These are phyloP conservation scores for Fusarium mangiferae DNA, from an alignment of 2,329 filamentous ascomycete genomes.

Conservation along the genomic window DNA sequence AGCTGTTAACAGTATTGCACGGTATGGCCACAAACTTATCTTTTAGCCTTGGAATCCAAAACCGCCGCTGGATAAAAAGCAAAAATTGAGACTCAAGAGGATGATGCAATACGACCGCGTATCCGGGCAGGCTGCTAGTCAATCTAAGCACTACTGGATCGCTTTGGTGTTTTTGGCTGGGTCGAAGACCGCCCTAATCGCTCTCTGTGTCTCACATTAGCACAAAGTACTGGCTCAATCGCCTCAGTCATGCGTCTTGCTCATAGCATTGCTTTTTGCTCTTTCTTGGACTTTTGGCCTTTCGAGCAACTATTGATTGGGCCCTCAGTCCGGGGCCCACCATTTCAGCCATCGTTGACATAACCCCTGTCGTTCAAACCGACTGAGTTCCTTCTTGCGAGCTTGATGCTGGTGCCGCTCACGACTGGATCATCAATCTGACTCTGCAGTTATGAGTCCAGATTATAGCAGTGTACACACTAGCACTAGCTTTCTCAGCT, in stretches of 20 bases:
- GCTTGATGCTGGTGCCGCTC: conserved; percentile 6
- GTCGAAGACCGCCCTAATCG: conserved; percentile 33
- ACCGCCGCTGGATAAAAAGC: conserved; percentile 23
- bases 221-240: conserved; percentile 22
- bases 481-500: background rate
- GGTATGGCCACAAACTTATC: conserved; percentile 1
- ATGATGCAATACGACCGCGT: conserved; percentile 41
- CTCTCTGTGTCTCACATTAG: conserved; percentile 42
- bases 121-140: conserved; percentile 30
- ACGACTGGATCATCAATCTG: conserved; percentile 2
- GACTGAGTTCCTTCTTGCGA: conserved; percentile 18
- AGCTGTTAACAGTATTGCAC: conserved; percentile 9
- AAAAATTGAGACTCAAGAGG: conserved; percentile 26
- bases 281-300: conserved; percentile 28
- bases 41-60: conserved; percentile 23
- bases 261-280: conserved; percentile 26
- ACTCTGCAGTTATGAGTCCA: background rate
- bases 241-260: conserved; percentile 36
- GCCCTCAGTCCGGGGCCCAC: conserved; percentile 36
- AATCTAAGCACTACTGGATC: conserved; percentile 35
- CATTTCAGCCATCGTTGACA: conserved; percentile 38
- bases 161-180: conserved; percentile 28
- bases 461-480: background rate
- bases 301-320: conserved; percentile 35
- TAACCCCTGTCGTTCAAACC: conserved; percentile 27